Conservation (phyloP, 306 rosid genomes). For the Vigna hirtella region DNA sequence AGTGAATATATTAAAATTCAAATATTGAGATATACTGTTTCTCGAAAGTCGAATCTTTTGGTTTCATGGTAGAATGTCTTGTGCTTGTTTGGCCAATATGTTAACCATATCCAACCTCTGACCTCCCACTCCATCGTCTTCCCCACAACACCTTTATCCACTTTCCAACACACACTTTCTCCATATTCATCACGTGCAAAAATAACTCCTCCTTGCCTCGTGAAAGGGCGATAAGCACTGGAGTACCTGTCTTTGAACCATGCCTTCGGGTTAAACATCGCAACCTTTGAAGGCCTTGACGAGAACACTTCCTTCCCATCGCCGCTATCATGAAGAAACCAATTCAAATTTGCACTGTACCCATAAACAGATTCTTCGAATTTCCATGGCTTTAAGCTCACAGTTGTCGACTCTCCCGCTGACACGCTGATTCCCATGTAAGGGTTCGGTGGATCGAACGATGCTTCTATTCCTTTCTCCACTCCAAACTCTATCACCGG, state of each 20-base stretch:
- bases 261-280: slow-evolving; percentile 73
- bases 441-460: slow-evolving; percentile 70
- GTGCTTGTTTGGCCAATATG: slow-evolving; percentile 90
- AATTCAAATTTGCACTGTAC: slow-evolving; percentile 74
- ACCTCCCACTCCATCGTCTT: slow-evolving; percentile 89
- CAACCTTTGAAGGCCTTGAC: slow-evolving; percentile 73
- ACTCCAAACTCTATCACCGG: slow-evolving; percentile 66
- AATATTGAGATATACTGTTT: slow-evolving; percentile 51
- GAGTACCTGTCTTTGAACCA: slow-evolving; percentile 87
- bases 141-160: slow-evolving; percentile 70
- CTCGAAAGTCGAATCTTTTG: slow-evolving; percentile 81
- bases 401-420: slow-evolving; percentile 67
- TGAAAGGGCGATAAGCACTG: slow-evolving; percentile 83
- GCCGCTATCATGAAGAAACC: slow-evolving; percentile 82
- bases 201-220: slow-evolving; percentile 84
- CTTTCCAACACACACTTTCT: slow-evolving; percentile 82
- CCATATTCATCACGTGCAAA: slow-evolving; percentile 93
- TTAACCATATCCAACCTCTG: slow-evolving; percentile 89
- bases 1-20: too few relatives aligned
- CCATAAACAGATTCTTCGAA: slow-evolving; percentile 84
- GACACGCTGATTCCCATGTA: slow-evolving; percentile 65
- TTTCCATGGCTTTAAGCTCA: slow-evolving; percentile 86
- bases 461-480: slow-evolving; percentile 75
- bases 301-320: slow-evolving; percentile 84
- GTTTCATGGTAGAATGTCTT: slow-evolving; percentile 77